phyloP scores from a whole-genome alignment of 441 rosid species.

The Euphorbia schlechtendalii region DNA sequence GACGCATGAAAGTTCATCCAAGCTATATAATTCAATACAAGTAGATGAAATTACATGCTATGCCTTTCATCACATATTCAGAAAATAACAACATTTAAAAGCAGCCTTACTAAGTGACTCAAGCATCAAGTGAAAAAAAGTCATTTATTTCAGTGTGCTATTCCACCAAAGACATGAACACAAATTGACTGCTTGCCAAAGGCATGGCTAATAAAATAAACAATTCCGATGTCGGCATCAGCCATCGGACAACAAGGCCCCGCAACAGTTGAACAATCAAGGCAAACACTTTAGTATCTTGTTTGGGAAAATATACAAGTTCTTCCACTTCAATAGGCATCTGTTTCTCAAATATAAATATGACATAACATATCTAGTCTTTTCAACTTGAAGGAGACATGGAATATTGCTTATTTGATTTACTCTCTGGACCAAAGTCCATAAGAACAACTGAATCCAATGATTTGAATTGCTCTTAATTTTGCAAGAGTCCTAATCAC shows the following conservation, averaged over 20 bases:
- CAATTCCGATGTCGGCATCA: background rate
- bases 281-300: background rate
- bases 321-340: background rate
- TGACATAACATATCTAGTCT: background rate
- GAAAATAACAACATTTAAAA: background rate
- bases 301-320: background rate
- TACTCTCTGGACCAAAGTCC: background rate
- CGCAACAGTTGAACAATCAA: no score
- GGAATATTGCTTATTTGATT: background rate
- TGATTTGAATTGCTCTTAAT: background rate
- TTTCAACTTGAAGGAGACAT: background rate
- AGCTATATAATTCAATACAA: no score
- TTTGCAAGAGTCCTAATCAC: background rate
- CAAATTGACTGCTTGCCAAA: slow-evolving; percentile 7
- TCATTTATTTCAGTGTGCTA: background rate
- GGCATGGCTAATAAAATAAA: background rate
- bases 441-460: background rate
- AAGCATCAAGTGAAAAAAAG: background rate
- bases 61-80: background rate
- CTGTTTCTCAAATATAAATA: background rate
- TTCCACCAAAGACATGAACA: background rate
- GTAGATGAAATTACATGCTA: background rate
- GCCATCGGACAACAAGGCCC: no score
- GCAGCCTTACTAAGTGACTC: background rate
- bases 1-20: background rate